Percentiles rank a stretch among this genome's conserved stretches.
Conservation (phyloP, 2,329 filamentous ascomycete genomes). For the Neonectria sp. region DNA sequence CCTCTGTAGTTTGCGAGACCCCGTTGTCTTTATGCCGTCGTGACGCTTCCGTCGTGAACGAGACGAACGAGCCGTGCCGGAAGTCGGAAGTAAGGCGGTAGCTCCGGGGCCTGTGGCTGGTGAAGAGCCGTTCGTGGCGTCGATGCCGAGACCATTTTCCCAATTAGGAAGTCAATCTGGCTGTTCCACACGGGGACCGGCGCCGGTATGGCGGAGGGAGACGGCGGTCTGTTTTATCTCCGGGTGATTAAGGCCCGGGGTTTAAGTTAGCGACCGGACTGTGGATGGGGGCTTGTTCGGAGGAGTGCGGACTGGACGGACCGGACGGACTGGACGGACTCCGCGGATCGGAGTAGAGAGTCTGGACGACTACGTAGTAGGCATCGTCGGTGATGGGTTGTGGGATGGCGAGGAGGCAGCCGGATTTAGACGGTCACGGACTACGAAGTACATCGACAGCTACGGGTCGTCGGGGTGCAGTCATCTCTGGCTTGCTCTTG, state of each 20-base stretch:
- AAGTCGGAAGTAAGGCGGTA: slow-evolving; percentile 9
- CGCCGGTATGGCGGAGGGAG: background rate
- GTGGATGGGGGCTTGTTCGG: background rate
- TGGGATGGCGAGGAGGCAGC: background rate
- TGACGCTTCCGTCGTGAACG: background rate
- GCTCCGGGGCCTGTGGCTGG: slow-evolving; percentile 10
- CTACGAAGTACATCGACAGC: background rate
- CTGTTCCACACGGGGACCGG: background rate
- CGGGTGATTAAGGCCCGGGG: slow-evolving; percentile 9
- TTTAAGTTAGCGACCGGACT: slow-evolving; percentile 8
- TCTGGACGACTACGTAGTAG: background rate
- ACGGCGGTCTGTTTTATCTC: slow-evolving; percentile 15
- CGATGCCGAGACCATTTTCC: slow-evolving; percentile 33
- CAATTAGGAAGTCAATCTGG: slow-evolving; percentile 35
- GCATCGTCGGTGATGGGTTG: background rate
- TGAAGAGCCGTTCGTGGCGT: slow-evolving; percentile 1
- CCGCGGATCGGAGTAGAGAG: no score
- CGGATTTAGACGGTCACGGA: background rate
- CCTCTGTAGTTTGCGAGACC: background rate
- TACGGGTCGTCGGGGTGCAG: background rate
- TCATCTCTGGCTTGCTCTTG: background rate
- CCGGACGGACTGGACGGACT: background rate
- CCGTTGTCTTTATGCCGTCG: background rate
- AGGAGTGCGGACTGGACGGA: background rate
- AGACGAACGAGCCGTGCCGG: background rate